phyloP scores from a whole-genome alignment of 2,329 filamentous ascomycete genomes.

The Whalleya microplaca region DNA sequence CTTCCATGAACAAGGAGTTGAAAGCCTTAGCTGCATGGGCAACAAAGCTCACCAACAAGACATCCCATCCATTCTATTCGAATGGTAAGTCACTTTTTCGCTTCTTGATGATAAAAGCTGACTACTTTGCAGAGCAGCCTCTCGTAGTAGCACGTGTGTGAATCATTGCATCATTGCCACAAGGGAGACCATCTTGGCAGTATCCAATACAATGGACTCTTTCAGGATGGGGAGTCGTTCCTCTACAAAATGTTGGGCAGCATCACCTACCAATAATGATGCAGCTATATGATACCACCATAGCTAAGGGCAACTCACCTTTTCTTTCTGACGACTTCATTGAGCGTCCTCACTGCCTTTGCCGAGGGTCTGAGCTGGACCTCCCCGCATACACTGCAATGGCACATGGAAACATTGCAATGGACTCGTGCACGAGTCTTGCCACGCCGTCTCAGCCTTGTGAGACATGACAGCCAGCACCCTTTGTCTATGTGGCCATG shows the following conservation, averaged over 20 bases:
- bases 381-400: constrained; percentile 18
- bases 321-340: constrained; percentile 9
- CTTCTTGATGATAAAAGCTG: constrained; percentile 7
- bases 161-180: constrained; percentile 15
- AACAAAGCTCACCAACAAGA: constrained; percentile 10
- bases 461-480: constrained; percentile 24
- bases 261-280: constrained; percentile 13
- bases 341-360: constrained; percentile 1
- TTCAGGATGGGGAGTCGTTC: constrained; percentile 11
- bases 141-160: constrained; percentile 10
- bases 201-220: constrained; percentile 5
- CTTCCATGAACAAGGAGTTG: constrained; percentile 15
- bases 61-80: constrained; percentile 2
- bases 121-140: constrained; percentile 6
- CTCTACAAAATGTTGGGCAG: constrained; percentile 14
- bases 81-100: not conserved
- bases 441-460: constrained; percentile 33
- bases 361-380: constrained; percentile 3
- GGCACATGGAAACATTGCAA: constrained; percentile 11
- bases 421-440: constrained; percentile 20
- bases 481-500: constrained; percentile 19
- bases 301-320: constrained; percentile 15
- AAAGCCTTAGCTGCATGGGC: constrained; percentile 23
- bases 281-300: constrained; percentile 13
- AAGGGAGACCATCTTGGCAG: constrained; percentile 13